These are phyloP conservation scores for Aeschynomene evenia DNA, from an alignment of 306 rosid species.

Conservation along the genomic window DNA sequence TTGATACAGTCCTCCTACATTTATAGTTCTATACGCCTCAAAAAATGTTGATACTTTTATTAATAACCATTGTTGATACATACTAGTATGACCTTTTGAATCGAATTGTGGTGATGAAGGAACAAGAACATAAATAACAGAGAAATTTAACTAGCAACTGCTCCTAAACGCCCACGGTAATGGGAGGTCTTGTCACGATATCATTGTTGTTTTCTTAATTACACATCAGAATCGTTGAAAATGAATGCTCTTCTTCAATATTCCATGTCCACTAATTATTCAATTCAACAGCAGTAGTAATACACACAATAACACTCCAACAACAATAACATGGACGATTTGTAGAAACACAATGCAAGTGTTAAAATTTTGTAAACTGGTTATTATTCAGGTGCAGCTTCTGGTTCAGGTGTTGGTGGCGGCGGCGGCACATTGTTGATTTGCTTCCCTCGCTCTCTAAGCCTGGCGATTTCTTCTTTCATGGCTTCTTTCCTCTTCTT, in stretches of 20 bases:
- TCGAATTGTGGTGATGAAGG: not conserved
- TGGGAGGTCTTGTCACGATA: not conserved
- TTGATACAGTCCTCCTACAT: too few species aligned
- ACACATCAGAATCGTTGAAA: not conserved
- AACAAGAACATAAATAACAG: not conserved
- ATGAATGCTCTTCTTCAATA: not conserved
- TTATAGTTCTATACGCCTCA: too few species aligned
- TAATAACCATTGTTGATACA: not conserved
- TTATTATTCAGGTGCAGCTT: constrained; percentile 33
- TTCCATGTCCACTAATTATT: not conserved
- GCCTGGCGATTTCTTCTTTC: constrained; percentile 60
- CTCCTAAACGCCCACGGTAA: not conserved
- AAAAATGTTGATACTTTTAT: too few species aligned
- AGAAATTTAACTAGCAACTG: not conserved
- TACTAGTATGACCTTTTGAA: too few species aligned
- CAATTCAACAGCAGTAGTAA: not conserved
- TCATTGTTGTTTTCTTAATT: too few species aligned
- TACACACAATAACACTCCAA: not conserved
- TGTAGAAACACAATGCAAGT: constrained; percentile 7
- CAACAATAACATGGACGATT: constrained; percentile 4
- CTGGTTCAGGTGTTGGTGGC: not conserved
- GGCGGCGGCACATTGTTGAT: constrained; percentile 4
- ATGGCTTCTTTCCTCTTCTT: constrained; percentile 89
- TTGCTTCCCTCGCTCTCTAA: constrained; percentile 62
- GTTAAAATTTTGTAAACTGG: constrained; percentile 14